Evolutionary conservation across 192 early-diverging fungal genomes (phyloP), one percentile per base, ranked within the genome.

Genomic region (Diversispora eburnea): DNA sequence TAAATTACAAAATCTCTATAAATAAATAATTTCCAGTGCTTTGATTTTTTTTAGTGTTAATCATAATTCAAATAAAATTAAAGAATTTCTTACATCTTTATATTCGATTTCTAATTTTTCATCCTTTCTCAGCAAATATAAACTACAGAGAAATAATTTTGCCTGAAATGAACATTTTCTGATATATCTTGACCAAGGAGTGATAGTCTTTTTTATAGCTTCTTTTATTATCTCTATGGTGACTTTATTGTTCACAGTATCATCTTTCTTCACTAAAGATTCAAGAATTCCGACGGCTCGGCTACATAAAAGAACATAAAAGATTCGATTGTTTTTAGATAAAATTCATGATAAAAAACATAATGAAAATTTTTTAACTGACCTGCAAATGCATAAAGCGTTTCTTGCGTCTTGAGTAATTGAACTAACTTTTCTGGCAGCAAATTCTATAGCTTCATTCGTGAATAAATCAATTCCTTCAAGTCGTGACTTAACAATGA

Each of bases 341-440:
- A 25, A 25, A 8, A 45, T 33, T 10, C 4, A 13, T 41, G 25
- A 49, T 39, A 65, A 65, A 60, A 65, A 65, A 60, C 52, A 9
- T 17, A 5, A 8, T 17, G 6, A 45, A 41, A 42, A 15, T 51
- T 75, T 43, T 39, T 43, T 8, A 15, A 20, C 60, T 69, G 75
- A 91, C 90, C 91, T 84, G 80, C 95, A 98, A 54, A 99, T 95
- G 78, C 98, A 97, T 48, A 99, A 83, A 3, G 94, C 95, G 15
- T 96, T 83, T 43, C 98, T 85, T 20, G 98, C 98, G 81, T 99
- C 98, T 5, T 96, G 96, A 62, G 89, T 91, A n/a, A 99, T 93
- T 1, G 95, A 90, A 39, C 94, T 92, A 5, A 99, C 94, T 81
- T 98, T 98, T 56, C 96, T 86, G 5, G 96, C 92, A n/a, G 92